phyloP scores from a whole-genome alignment of 1,284 basidiomycete species.

The Cutaneotrichosporon sp. region DNA sequence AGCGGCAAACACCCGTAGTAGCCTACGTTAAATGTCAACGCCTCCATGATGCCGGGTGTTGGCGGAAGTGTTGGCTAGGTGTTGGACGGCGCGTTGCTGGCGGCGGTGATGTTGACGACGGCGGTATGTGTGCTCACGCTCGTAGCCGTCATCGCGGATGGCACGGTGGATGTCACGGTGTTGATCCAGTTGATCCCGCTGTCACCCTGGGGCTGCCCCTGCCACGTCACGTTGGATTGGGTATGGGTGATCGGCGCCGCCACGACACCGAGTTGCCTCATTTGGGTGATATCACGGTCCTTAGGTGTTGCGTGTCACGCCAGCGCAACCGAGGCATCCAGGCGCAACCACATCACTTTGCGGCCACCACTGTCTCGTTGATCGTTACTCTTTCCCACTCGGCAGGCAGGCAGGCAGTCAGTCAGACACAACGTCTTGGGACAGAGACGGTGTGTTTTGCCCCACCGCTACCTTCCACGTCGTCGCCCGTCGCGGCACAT shows the following conservation, averaged over 20 bases:
- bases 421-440: background rate
- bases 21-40: slow-evolving; percentile 75
- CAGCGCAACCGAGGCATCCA: no score
- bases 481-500: background rate
- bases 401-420: background rate
- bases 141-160: background rate
- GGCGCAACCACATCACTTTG: no score
- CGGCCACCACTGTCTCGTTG: background rate
- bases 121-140: background rate
- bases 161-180: background rate
- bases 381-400: background rate
- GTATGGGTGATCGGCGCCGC: background rate
- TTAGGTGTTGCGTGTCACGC: no score
- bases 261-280: no score
- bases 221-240: slow-evolving; percentile 1
- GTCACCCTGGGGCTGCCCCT: no score
- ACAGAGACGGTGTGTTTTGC: no score
- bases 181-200: background rate
- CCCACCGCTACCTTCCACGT: no score
- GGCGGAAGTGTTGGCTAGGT: no score
- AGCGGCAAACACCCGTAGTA: slow-evolving; percentile 1
- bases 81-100: background rate
- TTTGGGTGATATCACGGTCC: no score
- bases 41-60: slow-evolving; percentile 64
- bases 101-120: background rate